These are phyloP conservation scores for Sesbania bispinosa DNA, from an alignment of 306 rosid genomes.

Conservation along the genomic window DNA sequence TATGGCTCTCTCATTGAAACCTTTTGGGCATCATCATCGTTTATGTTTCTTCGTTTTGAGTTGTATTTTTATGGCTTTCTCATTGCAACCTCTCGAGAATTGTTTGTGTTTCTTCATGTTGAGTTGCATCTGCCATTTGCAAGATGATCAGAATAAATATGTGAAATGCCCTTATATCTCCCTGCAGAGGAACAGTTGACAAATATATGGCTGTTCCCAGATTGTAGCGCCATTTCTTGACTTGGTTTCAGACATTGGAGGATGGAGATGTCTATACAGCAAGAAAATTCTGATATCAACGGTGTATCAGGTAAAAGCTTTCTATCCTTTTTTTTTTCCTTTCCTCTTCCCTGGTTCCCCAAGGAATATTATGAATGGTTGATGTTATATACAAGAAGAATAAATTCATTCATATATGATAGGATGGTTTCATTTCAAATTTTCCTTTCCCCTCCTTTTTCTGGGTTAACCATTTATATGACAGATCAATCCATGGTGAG, in stretches of 20 bases:
- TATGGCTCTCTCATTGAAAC: not conserved
- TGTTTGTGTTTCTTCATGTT: not conserved
- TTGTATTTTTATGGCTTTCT: conserved; percentile 2
- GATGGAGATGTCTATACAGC: conserved; percentile 59
- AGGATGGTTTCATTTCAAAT: not conserved
- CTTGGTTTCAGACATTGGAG: conserved; percentile 31
- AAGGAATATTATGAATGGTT: not conserved
- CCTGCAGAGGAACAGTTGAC: conserved; percentile 33
- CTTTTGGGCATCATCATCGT: not conserved
- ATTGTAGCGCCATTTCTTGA: conserved; percentile 32
- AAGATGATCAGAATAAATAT: not conserved
- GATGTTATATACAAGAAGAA: not conserved
- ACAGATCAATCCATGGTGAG: not conserved
- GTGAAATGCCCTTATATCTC: not conserved
- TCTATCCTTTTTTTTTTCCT: not conserved
- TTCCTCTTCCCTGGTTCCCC: not conserved
- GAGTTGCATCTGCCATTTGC: not conserved
- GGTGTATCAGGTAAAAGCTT: conserved; percentile 45
- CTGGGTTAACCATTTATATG: not conserved
- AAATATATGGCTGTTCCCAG: conserved; percentile 32
- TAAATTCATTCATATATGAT: not conserved
- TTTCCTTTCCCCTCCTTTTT: not conserved
- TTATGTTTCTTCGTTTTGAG: not conserved
- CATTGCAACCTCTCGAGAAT: not conserved
- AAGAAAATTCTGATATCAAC: conserved; percentile 35